Conservation (phyloP, 768 basidiomycete species). For the Leccinum subtestaceum region DNA sequence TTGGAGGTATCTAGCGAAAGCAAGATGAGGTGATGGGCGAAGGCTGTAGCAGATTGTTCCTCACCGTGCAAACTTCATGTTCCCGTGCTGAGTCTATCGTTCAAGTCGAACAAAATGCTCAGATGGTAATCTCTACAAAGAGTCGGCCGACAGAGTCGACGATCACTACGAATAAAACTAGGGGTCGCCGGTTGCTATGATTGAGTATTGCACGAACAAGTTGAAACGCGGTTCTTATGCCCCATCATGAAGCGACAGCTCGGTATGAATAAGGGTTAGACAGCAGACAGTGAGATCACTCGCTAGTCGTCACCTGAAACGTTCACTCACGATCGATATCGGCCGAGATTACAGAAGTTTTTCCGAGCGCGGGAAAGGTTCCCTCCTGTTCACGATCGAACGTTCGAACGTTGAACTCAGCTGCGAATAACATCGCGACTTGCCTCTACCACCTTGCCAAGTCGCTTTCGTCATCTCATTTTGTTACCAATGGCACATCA, state of each 20-base stretch:
- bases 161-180: not conserved
- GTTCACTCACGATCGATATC: not conserved
- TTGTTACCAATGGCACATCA: conserved; percentile 19
- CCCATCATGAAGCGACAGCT: not conserved
- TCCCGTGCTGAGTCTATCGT: not conserved
- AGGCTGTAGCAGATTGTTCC: conserved; percentile 9
- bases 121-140: not conserved
- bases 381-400: not conserved
- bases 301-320: not conserved
- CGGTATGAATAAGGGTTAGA: not conserved
- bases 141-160: not conserved
- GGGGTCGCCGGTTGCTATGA: not conserved
- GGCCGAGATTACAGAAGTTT: not conserved
- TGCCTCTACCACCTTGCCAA: not conserved
- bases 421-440: conserved; percentile 1
- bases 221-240: not conserved
- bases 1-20: conserved; percentile 51
- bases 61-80: conserved; percentile 63
- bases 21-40: not conserved
- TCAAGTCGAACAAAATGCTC: not conserved
- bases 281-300: not conserved
- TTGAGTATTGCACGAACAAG: not conserved
- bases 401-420: not conserved
- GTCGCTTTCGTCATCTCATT: not conserved
- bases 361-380: not conserved